Evolutionary conservation across 495 filamentous ascomycete genomes (phyloP).

Genomic region (Diplogelasinospora grovesii): DNA sequence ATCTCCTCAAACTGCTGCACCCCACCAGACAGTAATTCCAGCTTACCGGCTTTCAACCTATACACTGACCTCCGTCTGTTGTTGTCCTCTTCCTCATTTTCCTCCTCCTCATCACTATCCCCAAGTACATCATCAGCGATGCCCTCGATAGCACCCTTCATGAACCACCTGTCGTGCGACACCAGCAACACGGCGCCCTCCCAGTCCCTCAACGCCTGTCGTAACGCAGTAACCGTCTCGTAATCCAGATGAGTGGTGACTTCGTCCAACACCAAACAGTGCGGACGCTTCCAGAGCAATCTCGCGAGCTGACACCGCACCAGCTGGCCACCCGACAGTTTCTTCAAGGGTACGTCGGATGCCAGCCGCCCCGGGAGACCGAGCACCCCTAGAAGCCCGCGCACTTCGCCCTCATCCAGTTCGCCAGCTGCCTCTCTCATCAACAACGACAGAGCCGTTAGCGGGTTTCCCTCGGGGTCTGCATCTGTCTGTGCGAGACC

Average conservation of each 20-base stretch:
- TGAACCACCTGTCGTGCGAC: constrained; percentile 71
- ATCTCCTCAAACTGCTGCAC: constrained; percentile 59
- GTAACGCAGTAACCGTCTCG: constrained; percentile 64
- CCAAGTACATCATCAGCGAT: constrained; percentile 46
- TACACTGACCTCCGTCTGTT: constrained; percentile 51
- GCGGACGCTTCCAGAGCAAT: constrained; percentile 59
- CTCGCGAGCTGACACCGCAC: constrained; percentile 69
- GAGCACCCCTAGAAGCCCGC: constrained; percentile 55
- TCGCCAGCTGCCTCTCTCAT: constrained; percentile 33
- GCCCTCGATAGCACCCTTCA: constrained; percentile 63
- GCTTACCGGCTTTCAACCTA: constrained; percentile 48
- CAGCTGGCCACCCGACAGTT: constrained; percentile 70
- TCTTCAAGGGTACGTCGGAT: constrained; percentile 60
- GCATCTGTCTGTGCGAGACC: constrained; percentile 33
- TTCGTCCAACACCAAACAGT: constrained; percentile 74
- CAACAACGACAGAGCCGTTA: constrained; percentile 59
- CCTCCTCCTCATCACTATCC: constrained; percentile 33
- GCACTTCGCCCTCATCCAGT: constrained; percentile 55
- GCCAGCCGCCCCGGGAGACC: constrained; percentile 59
- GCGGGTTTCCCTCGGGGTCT: constrained; percentile 6
- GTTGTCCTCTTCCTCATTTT: constrained; percentile 32
- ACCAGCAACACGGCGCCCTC: constrained; percentile 66
- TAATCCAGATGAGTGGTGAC: constrained; percentile 82
- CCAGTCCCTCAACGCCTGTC: constrained; percentile 56
- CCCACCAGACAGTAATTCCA: constrained; percentile 50